Conservation (phyloP, 2,329 filamentous ascomycete genomes). For the Parafenestella ontariensis region DNA sequence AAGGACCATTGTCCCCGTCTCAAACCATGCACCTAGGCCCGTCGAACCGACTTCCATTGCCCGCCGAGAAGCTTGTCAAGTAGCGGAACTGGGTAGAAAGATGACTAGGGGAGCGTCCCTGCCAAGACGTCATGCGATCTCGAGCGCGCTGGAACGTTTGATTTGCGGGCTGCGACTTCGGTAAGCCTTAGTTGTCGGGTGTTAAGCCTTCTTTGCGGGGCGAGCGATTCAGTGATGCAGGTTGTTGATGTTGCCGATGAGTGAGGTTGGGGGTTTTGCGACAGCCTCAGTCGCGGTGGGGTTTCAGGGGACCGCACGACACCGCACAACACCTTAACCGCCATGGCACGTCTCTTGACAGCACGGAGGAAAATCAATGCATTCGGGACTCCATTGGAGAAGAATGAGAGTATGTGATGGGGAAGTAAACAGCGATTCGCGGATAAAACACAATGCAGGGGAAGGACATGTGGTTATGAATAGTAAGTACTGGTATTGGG, state of each 20-base stretch:
- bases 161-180: conserved; percentile 44
- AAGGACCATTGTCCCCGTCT: conserved; percentile 32
- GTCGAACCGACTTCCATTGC: conserved; percentile 14
- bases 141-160: conserved; percentile 41
- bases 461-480: conserved; percentile 13
- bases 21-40: conserved; percentile 27
- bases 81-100: conserved; percentile 13
- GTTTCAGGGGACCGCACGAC: conserved; percentile 44
- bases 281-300: conserved; percentile 36
- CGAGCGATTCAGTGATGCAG: conserved; percentile 8
- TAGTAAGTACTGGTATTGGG: conserved; percentile 35
- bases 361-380: conserved; percentile 34
- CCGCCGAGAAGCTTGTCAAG: conserved; percentile 14
- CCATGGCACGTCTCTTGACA: conserved; percentile 18
- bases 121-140: conserved; percentile 42
- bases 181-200: conserved; percentile 28
- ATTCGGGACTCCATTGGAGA: conserved; percentile 24
- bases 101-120: conserved; percentile 29
- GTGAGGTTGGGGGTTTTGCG: conserved; percentile 33
- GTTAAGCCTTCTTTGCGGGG: conserved; percentile 27
- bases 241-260: conserved; percentile 21
- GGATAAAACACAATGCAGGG: conserved; percentile 39
- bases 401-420: conserved; percentile 13
- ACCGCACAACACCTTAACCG: conserved; percentile 38
- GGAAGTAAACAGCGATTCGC: conserved; percentile 23